These are phyloP conservation scores for Rhizoctonia solani DNA, from an alignment of 1,284 basidiomycete genomes.

Conservation along the genomic window DNA sequence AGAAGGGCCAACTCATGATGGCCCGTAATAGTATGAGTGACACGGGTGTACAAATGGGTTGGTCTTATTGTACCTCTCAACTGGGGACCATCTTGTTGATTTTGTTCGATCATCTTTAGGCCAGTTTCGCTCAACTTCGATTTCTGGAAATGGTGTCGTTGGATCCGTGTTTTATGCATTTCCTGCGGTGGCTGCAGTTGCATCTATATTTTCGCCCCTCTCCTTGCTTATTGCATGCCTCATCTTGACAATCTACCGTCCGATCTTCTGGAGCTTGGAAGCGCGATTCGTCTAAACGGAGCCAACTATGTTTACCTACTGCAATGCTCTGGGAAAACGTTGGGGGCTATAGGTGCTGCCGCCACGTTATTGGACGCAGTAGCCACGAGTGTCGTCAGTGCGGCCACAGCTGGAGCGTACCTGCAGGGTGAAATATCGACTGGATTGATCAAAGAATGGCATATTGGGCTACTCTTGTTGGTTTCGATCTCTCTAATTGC, in stretches of 20 bases:
- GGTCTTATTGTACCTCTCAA: not conserved
- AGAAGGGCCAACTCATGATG: slow-evolving; percentile 44
- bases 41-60: slow-evolving; percentile 48
- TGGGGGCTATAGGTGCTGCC: slow-evolving; percentile 63
- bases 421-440: slow-evolving; percentile 60
- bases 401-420: slow-evolving; percentile 67
- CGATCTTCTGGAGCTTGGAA: slow-evolving; percentile 70
- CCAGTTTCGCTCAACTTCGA: slow-evolving; percentile 60
- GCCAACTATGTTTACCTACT: slow-evolving; percentile 71
- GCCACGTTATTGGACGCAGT: slow-evolving; percentile 67
- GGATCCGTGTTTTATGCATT: slow-evolving; percentile 73
- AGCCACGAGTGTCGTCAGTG: slow-evolving; percentile 67
- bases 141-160: slow-evolving; percentile 69
- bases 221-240: slow-evolving; percentile 63
- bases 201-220: slow-evolving; percentile 67
- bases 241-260: slow-evolving; percentile 67
- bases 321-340: slow-evolving; percentile 62
- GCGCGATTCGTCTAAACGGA: slow-evolving; percentile 66
- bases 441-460: slow-evolving; percentile 58
- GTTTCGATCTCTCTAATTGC: slow-evolving; percentile 58
- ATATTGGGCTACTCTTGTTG: slow-evolving; percentile 57
- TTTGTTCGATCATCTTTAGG: slow-evolving; percentile 43
- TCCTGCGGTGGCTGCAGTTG: slow-evolving; percentile 62
- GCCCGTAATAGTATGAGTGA: slow-evolving; percentile 42
- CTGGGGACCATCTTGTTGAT: not conserved